Evolutionary conservation across 139 green algal genomes (phyloP).

Genomic region (Chlamydomonas urium): DNA sequence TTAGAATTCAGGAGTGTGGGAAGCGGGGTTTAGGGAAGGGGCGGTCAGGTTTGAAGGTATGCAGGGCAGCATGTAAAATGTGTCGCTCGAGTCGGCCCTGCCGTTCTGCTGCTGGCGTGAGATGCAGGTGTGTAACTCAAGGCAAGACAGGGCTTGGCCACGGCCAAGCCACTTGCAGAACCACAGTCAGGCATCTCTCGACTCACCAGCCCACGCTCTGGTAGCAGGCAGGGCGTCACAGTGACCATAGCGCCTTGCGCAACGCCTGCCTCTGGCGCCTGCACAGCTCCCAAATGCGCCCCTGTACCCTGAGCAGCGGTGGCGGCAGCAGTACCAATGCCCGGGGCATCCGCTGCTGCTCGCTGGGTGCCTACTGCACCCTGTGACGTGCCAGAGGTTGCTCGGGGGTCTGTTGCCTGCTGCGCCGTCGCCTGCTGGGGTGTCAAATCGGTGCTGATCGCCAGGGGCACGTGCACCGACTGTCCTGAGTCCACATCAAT

Average conservation of each 20-base stretch:
- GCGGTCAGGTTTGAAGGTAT: no score
- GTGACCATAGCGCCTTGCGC: conserved; percentile 3
- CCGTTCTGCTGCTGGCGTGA: no score
- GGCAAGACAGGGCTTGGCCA: no score
- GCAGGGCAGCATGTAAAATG: no score
- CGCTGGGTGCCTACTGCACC: neutral
- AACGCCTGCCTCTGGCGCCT: no score
- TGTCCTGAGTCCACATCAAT: conserved; percentile 73
- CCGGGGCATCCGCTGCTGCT: neutral
- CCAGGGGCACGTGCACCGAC: conserved; percentile 71
- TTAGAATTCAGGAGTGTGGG: no score
- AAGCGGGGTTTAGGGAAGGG: no score
- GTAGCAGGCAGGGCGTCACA: conserved; percentile 69
- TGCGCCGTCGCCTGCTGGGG: neutral
- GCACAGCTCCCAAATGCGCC: no score
- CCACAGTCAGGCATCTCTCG: no score
- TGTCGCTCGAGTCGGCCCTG: no score
- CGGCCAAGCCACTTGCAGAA: no score
- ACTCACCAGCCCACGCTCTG: conserved; percentile 48
- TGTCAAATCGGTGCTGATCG: conserved; percentile 19
- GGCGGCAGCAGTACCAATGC: neutral
- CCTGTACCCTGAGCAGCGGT: neutral
- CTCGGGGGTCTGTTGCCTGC: neutral
- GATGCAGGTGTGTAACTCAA: no score
- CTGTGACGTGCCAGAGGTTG: neutral